Evolutionary conservation across 2,329 filamentous ascomycete genomes (phyloP).

Genomic region (Penicillium sp.): DNA sequence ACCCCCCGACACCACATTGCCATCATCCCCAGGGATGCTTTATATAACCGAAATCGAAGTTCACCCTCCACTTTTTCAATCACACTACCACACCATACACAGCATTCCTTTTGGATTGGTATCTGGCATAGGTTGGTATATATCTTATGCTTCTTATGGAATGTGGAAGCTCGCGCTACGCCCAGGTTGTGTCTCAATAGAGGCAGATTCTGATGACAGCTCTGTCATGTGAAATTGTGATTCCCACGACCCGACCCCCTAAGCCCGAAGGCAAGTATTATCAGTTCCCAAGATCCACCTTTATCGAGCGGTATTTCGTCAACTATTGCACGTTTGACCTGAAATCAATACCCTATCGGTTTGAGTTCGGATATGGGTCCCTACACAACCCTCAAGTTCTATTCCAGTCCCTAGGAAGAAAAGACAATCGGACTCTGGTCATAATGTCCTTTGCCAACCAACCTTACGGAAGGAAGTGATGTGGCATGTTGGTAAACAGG

Average conservation of each 20-base stretch:
- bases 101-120: too few relatives aligned
- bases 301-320: not conserved
- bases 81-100: too few relatives aligned
- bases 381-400: not conserved
- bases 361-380: not conserved
- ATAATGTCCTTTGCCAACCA: not conserved
- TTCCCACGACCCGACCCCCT: not conserved
- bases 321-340: not conserved
- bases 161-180: too few relatives aligned
- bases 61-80: too few relatives aligned
- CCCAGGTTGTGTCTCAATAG: too few relatives aligned
- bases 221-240: not conserved
- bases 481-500: not conserved
- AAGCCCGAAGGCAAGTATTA: too few relatives aligned
- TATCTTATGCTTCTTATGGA: too few relatives aligned
- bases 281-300: too few relatives aligned
- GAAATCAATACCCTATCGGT: not conserved
- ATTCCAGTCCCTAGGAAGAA: not conserved
- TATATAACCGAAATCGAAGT: too few relatives aligned
- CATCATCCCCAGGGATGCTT: too few relatives aligned
- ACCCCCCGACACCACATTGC: too few relatives aligned
- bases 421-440: not conserved
- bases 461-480: not conserved
- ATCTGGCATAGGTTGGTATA: too few relatives aligned
- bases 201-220: not conserved